Conservation (phyloP, 139 green algal genomes). For the Ulvella scutata region DNA sequence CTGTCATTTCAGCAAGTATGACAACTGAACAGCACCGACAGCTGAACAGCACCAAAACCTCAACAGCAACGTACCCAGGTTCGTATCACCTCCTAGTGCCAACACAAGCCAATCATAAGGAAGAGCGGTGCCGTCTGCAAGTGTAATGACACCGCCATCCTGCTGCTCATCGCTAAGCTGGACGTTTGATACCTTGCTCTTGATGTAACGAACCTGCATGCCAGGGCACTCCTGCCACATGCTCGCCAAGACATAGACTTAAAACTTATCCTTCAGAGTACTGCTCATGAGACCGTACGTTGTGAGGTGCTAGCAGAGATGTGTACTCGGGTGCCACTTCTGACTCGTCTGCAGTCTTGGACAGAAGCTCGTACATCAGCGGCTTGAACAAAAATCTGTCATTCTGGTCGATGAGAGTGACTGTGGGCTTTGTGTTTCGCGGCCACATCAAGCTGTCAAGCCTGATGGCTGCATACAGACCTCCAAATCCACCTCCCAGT, state of each 20-base stretch:
- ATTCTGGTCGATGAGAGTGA: conserved; percentile 82
- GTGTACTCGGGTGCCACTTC: conserved; percentile 83
- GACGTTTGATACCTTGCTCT: conserved; percentile 8
- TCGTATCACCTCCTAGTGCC: conserved; percentile 51
- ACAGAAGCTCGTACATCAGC: conserved; percentile 95
- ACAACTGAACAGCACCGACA: too few relatives aligned
- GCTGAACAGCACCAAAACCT: too few relatives aligned
- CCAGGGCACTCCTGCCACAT: too few relatives aligned
- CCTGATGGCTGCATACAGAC: conserved; percentile 88
- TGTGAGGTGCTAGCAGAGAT: conserved; percentile 73
- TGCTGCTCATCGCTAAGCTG: neutral
- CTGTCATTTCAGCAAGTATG: too few relatives aligned
- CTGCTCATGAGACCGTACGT: too few relatives aligned
- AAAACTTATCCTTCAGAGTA: too few relatives aligned
- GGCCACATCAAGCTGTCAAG: conserved; percentile 84
- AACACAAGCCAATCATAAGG: conserved; percentile 86
- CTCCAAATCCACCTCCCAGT: conserved; percentile 92
- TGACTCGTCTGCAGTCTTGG: conserved; percentile 30
- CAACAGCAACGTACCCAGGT: conserved; percentile 14
- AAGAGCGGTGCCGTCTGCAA: conserved; percentile 33
- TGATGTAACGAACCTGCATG: neutral
- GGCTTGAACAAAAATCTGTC: conserved; percentile 98
- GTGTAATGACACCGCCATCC: conserved; percentile 33
- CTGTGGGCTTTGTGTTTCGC: conserved; percentile 54
- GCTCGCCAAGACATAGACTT: too few relatives aligned